A percentile compares a stretch with the other conserved stretches of the same genome.
These are phyloP conservation scores for Pichia occidentalis DNA, from an alignment of 805 yeast species.

Conservation along the genomic window DNA sequence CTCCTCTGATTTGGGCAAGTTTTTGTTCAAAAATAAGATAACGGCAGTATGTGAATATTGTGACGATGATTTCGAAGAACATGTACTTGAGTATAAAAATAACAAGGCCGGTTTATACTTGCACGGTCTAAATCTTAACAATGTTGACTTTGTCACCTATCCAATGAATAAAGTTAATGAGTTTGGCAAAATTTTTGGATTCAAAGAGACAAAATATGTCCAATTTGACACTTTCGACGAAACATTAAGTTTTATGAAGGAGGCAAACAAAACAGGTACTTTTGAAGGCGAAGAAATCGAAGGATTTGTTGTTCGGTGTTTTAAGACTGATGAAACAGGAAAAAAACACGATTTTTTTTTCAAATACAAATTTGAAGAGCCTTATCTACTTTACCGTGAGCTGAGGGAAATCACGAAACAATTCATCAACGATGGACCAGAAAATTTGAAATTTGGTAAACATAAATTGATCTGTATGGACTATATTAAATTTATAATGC, in stretches of 20 bases:
- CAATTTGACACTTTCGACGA: constrained; percentile 32
- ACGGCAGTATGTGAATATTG: constrained; percentile 94
- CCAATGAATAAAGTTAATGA: constrained; percentile 51
- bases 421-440: constrained; percentile 35
- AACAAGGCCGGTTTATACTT: constrained; percentile 76
- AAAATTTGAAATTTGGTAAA: constrained; percentile 34
- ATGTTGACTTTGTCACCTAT: constrained; percentile 54
- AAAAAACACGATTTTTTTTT: constrained; percentile 55
- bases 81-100: constrained; percentile 65
- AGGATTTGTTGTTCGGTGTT: constrained; percentile 86
- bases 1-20: constrained; percentile 46
- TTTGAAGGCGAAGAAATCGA: constrained; percentile 72
- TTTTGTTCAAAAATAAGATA: constrained; percentile 42
- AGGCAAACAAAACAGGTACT: constrained; percentile 58
- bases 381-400: constrained; percentile 83
- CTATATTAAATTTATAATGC: constrained; percentile 62
- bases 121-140: constrained; percentile 80
- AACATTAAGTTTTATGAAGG: constrained; percentile 47
- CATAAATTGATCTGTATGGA: constrained; percentile 57
- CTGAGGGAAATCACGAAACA: constrained; percentile 80
- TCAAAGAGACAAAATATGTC: constrained; percentile 49
- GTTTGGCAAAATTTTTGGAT: constrained; percentile 67
- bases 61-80: constrained; percentile 92
- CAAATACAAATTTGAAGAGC: constrained; percentile 93
- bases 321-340: constrained; percentile 17